Evolutionary conservation across 768 basidiomycete species (phyloP).

Genomic region (Leucosporidium scottii): DNA sequence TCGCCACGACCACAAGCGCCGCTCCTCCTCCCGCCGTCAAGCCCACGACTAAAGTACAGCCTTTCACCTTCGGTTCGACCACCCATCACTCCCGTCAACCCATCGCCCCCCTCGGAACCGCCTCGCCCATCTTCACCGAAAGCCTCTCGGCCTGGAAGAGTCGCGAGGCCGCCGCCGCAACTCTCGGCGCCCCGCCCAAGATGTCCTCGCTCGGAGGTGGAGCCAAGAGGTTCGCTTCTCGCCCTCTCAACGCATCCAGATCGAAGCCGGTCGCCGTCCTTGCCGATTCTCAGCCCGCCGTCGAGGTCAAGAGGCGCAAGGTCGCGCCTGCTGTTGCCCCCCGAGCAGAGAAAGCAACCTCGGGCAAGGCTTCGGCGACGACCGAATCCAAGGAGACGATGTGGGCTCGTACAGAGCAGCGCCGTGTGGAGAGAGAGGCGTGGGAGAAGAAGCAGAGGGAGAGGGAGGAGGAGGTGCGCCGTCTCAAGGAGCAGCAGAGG

Average conservation of each 20-base stretch:
- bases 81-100: too few relatives aligned
- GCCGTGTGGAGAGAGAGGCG: background rate
- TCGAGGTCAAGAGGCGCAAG: too few relatives aligned
- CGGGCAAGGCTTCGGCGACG: background rate
- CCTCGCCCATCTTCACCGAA: background rate
- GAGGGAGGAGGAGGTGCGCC: background rate
- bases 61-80: background rate
- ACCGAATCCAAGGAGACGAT: background rate
- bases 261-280: too few relatives aligned
- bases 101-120: background rate
- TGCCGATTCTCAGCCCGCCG: too few relatives aligned
- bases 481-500: background rate
- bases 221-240: background rate
- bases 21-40: background rate
- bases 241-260: background rate
- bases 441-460: conserved; percentile 3
- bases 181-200: too few relatives aligned
- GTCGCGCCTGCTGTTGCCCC: too few relatives aligned
- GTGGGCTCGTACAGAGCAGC: background rate
- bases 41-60: background rate
- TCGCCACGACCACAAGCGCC: background rate
- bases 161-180: background rate
- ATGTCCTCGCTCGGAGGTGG: too few relatives aligned
- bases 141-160: background rate
- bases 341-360: too few relatives aligned